Evolutionary conservation across 2,329 filamentous ascomycete genomes (phyloP), one percentile per base, ranked within the genome.

Genomic region (Cladosporium sp.): DNA sequence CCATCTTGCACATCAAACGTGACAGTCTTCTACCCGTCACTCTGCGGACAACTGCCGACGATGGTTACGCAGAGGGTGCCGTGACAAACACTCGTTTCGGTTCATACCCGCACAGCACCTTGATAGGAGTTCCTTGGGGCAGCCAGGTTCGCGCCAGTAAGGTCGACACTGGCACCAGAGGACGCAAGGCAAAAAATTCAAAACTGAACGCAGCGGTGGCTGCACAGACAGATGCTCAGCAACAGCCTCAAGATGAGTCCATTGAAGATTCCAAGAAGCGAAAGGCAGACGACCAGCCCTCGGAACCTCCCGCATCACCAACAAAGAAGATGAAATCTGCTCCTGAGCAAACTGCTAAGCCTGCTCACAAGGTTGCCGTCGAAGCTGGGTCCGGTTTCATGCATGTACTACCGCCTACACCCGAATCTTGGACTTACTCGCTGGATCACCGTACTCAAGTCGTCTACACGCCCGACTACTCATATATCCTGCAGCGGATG

Each of bases 41-140:
- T 54, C 64, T 78, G 57, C 61, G 67, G 29, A 53, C 60, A 53
- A 53, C 59, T 47, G 59, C 71, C 51, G 65, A 75, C 61, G 63
- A 67, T 49, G 66, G 65, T 16, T 68, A 68, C 47, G 66, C 62
- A 20, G 72, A 74, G 54, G 72, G 72, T 45, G 69, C 69, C 16
- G 72, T 77, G 38, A 82, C 91, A 48, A 97, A 95, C 71, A 98
- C 92, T 1, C 84, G 91, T 38, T 98, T 95, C 63, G 93, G 93
- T 42, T 95, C 91, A 12, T 78, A 73, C 49, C 75, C 75, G 2
- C 75, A 78, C 58, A 73, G 65, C 54, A 76, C 73, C 0, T 67
- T 78, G 20, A 63, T 95, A 49, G 77, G 82, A 4, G 75, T 90
- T 48, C 86, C 88, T 36, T 97, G 92, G 92, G 93, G 93, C 22